A percentile compares a stretch with the other conserved stretches of the same genome.
Evolutionary conservation across 305 asterid species (phyloP).

Genomic region (Fraxinus velutina): DNA sequence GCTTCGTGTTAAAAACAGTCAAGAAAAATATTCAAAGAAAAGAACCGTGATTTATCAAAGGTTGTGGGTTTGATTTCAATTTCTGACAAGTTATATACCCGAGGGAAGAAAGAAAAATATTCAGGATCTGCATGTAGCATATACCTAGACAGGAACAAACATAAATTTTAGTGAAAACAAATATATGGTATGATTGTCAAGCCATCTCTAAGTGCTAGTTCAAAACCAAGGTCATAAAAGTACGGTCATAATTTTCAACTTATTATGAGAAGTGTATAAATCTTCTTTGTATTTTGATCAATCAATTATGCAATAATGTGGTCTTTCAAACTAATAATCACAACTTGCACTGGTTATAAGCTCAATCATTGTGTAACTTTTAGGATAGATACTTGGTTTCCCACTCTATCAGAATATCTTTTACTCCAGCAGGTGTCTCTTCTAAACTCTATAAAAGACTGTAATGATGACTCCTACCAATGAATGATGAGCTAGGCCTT

Average conservation of each 20-base stretch:
- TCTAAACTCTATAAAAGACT: background rate
- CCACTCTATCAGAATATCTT: background rate
- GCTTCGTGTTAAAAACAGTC: background rate
- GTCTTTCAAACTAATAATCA: background rate
- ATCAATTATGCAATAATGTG: background rate
- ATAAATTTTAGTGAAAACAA: background rate
- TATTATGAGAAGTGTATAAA: background rate
- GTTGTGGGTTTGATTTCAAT: background rate
- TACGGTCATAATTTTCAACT: background rate
- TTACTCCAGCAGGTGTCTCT: background rate
- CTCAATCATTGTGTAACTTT: constrained; percentile 1
- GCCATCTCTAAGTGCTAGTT: background rate
- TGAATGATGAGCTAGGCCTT: background rate
- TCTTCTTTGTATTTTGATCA: background rate
- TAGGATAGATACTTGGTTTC: background rate
- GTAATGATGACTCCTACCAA: background rate
- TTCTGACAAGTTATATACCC: background rate
- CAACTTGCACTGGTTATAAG: background rate
- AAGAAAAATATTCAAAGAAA: background rate
- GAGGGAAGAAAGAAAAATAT: background rate
- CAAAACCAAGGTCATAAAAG: background rate
- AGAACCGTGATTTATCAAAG: background rate
- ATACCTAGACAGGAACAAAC: background rate
- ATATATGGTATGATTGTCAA: background rate
- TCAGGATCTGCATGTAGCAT: background rate